Evolutionary conservation across 2,329 filamentous ascomycete species (phyloP), one percentile per base, ranked within the genome.

Genomic region (Leptoxyphium fumago): DNA sequence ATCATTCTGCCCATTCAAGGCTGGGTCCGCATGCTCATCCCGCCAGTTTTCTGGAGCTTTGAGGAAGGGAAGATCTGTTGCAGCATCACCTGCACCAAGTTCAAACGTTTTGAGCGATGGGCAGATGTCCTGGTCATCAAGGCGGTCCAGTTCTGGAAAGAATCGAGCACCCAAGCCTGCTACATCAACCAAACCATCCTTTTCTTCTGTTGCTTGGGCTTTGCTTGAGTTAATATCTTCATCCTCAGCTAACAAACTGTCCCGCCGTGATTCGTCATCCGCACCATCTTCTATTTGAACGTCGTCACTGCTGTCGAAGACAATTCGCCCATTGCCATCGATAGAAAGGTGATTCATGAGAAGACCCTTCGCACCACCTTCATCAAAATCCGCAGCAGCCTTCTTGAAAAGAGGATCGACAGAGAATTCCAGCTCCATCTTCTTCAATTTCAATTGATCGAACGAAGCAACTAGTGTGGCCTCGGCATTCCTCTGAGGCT

Each of bases 401-500:
- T 98, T 98, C 60, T 98, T 98, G 74, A 98, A 98, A n/a, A 98
- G 67, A 2, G 91, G 91, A 58, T 98, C 91, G 5, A 98, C 89
- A 0, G 88, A 80, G 52, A 98, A 95, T 58, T 98, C 91, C 39
- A 96, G 74, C 55, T 98, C 91, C 57, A 98, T 88, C 64, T 96
- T 98, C 66, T 98, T 98, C 54, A 96, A 72, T 60, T 94, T 86
- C 44, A 98, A 62, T 14, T 88, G 80, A 38, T 82, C 77, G 62
- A 96, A 96, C 0, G 85, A 91, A 0, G 84, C 80, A 2, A 84
- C 91, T 5, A 98, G 71, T 0, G 91, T 98, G n/a, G 85, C 82
- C 65, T 98, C 91, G 8, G 91, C 88, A 18, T 84, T 88, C 46
- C 86, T 48, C 36, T 51, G 47, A 63, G 85, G 82, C 74, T 85